Evolutionary conservation across 176 grass and related monocot species (phyloP).

Genomic region (Cocos nucifera): DNA sequence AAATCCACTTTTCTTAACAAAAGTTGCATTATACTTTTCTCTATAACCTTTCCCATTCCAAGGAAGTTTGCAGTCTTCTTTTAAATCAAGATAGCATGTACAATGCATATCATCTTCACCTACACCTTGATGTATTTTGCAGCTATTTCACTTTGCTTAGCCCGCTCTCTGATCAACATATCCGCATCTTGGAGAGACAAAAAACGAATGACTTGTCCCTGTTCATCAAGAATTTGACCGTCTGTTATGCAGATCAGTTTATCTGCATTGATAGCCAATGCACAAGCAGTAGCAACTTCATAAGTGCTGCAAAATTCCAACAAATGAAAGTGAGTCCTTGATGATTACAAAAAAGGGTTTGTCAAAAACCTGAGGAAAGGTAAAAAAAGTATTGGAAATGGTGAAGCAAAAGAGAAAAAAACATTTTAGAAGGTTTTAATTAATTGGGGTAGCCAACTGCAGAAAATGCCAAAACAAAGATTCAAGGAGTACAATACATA

Average conservation of each 20-base stretch:
- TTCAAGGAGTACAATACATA: no score
- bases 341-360: no score
- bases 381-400: no score
- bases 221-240: conserved; percentile 67
- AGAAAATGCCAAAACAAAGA: no score
- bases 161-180: conserved; percentile 57
- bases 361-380: no score
- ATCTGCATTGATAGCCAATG: conserved; percentile 73
- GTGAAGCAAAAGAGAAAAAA: no score
- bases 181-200: conserved; percentile 77
- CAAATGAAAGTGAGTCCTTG: not conserved
- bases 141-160: conserved; percentile 67
- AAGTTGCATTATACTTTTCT: conserved; percentile 21
- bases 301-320: conserved; percentile 61
- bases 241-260: conserved; percentile 86
- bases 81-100: conserved; percentile 15
- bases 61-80: conserved; percentile 17
- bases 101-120: conserved; percentile 38
- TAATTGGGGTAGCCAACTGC: no score
- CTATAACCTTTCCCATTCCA: conserved; percentile 12
- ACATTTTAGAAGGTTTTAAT: no score
- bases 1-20: no score
- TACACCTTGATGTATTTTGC: conserved; percentile 72
- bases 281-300: conserved; percentile 80
- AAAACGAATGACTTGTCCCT: conserved; percentile 56